Evolutionary conservation across 768 basidiomycete genomes (phyloP).

Genomic region (Leccinum incarnatum): DNA sequence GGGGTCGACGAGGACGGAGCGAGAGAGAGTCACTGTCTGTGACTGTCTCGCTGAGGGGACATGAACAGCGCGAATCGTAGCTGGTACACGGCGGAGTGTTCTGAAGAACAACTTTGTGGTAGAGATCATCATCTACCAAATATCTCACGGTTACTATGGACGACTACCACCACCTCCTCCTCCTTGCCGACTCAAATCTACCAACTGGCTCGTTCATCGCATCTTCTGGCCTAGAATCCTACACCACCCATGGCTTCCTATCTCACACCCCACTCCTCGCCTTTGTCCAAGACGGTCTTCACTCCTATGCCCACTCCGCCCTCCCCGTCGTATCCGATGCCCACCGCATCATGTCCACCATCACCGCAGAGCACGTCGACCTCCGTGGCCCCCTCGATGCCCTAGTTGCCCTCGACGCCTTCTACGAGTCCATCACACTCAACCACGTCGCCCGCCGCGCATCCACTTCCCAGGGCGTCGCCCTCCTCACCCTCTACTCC

Average conservation of each 20-base stretch:
- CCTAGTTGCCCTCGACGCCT: constrained; percentile 60
- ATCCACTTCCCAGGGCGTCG: constrained; percentile 88
- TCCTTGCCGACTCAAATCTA: constrained; percentile 88
- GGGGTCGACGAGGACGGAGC: background rate
- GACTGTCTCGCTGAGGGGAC: constrained; percentile 13
- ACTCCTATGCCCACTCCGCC: constrained; percentile 74
- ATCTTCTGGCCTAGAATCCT: constrained; percentile 91
- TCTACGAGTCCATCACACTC: constrained; percentile 83
- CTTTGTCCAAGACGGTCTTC: constrained; percentile 70
- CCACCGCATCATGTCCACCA: constrained; percentile 38
- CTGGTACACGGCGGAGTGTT: background rate
- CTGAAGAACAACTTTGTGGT: background rate
- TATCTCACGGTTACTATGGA: constrained; percentile 17
- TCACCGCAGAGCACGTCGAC: constrained; percentile 11
- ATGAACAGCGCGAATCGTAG: background rate
- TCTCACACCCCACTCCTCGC: constrained; percentile 34
- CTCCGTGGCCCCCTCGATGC: constrained; percentile 34
- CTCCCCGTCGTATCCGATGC: constrained; percentile 79
- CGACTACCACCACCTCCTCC: constrained; percentile 62
- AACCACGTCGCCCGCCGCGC: constrained; percentile 89
- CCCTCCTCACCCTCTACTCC: constrained; percentile 83
- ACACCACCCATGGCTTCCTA: constrained; percentile 78
- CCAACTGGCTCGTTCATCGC: constrained; percentile 98
- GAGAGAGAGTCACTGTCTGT: background rate
- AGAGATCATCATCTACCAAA: background rate